phyloP scores from a whole-genome alignment of 148 eudicot genomes.

The Fagopyrum esculentum region DNA sequence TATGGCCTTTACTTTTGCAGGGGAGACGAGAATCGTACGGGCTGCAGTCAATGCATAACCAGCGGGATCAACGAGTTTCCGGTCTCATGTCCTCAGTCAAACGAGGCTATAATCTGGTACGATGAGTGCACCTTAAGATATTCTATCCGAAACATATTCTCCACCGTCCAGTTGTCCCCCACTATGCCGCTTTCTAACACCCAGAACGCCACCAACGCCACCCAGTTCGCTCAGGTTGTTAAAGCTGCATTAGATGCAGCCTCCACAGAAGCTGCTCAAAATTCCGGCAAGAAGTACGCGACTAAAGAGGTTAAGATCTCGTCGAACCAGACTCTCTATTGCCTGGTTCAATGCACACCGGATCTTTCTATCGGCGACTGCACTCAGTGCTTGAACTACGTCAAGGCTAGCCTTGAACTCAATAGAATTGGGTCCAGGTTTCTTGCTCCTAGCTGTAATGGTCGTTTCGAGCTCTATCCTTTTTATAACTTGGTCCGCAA shows the following conservation, averaged over 20 bases:
- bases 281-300: slow-evolving; percentile 15
- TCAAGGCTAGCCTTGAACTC: neutral
- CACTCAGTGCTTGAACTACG: slow-evolving; percentile 19
- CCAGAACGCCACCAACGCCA: slow-evolving; percentile 3
- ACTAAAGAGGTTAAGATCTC: slow-evolving; percentile 9
- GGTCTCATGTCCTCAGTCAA: neutral
- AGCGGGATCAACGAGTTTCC: neutral
- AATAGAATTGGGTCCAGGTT: slow-evolving; percentile 4
- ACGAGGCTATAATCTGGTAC: neutral
- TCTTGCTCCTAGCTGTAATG: slow-evolving; percentile 21
- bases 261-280: neutral
- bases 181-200: neutral
- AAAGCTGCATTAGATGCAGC: neutral
- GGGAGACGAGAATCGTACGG: neutral
- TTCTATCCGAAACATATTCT: slow-evolving; percentile 3
- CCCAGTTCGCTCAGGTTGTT: neutral
- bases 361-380: slow-evolving; percentile 18
- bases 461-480: slow-evolving; percentile 24
- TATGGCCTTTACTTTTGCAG: slow-evolving; percentile 3
- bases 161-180: slow-evolving; percentile 9
- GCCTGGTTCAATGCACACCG: slow-evolving; percentile 22
- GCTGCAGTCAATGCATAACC: slow-evolving; percentile 14
- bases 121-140: slow-evolving; percentile 1
- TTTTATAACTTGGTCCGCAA: neutral
- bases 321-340: slow-evolving; percentile 7